Base-by-base conservation (phyloP, 306 rosid genomes). In the Hylodesmum podocarpum region DNA sequence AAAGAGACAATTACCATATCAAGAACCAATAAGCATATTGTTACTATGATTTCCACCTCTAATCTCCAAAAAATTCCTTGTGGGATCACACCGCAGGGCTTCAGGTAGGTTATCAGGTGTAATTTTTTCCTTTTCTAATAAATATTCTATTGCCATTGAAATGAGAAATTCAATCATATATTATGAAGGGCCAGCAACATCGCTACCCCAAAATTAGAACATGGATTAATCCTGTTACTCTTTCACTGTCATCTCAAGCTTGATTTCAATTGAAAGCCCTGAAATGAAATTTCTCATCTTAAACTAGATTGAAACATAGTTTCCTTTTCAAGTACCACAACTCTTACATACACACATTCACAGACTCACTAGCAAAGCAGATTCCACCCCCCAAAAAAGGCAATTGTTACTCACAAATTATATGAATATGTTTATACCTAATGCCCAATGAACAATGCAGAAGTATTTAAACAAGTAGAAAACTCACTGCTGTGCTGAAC, bases 401-500 rank as follows among this genome's bases (percentile, higher is more conserved):
- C 36, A 50, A 40, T 18, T 25, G 29, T 62, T 19, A 27, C 73
- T 50, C 19, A 41, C 41, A 53, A 9, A 25, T 61, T 22, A 41
- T 54, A 37, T 2, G 36, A 71, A 55, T 47, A 62, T 25, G 21
- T 37, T 44, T 22, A 65, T 70, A 43, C 68, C 72, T 27, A 58
- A 47, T 44, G 34, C 33, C 58, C 59, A 43, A 21, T 24, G 34
- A 34, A 69, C 46, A 18, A 25, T 51, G n/a, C 13, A 54, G 21
- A 21, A 69, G 28, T 39, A 79, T 34, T 39, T 39, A 68, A 70
- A 64, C 21, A 11, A 81, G 50, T 29, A 76, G 51, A 63, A 80
- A 87, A 80, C 97, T 90, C 74, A 94, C 98, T 80, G 59, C 85
- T 70, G 91, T 79, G 84, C 87, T 84, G 80, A 91, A 91, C 36